These are phyloP conservation scores for Corylus americana DNA, from an alignment of 306 rosid genomes.

Conservation along the genomic window DNA sequence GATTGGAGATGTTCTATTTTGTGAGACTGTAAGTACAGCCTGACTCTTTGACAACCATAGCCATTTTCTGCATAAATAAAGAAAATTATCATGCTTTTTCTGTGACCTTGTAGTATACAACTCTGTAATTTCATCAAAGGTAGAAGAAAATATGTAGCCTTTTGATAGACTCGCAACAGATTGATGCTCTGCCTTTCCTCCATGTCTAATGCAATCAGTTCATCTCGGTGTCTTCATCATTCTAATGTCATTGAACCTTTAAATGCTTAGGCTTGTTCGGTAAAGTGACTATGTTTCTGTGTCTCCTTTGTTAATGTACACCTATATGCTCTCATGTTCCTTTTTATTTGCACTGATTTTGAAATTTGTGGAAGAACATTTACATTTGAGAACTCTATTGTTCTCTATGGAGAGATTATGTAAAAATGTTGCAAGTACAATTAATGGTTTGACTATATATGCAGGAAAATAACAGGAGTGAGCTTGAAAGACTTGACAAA, in stretches of 20 bases:
- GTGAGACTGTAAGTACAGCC: too few species aligned
- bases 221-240: background rate
- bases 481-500: constrained; percentile 54
- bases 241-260: background rate
- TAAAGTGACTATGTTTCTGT: background rate
- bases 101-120: too few species aligned
- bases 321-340: background rate
- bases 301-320: background rate
- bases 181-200: background rate
- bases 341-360: background rate
- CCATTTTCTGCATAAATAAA: too few species aligned
- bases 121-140: too few species aligned
- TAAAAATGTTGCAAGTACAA: background rate
- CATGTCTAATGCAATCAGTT: background rate
- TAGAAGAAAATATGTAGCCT: too few species aligned
- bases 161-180: too few species aligned
- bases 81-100: too few species aligned
- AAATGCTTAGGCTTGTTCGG: background rate
- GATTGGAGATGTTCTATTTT: too few species aligned
- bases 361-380: background rate
- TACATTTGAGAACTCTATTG: background rate
- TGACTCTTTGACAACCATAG: too few species aligned
- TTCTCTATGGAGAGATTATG: background rate
- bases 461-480: constrained; percentile 61
- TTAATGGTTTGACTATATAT: background rate